Evolutionary conservation across 179 eudicot genomes (phyloP).

Genomic region (Sideroxylon spinosum): DNA sequence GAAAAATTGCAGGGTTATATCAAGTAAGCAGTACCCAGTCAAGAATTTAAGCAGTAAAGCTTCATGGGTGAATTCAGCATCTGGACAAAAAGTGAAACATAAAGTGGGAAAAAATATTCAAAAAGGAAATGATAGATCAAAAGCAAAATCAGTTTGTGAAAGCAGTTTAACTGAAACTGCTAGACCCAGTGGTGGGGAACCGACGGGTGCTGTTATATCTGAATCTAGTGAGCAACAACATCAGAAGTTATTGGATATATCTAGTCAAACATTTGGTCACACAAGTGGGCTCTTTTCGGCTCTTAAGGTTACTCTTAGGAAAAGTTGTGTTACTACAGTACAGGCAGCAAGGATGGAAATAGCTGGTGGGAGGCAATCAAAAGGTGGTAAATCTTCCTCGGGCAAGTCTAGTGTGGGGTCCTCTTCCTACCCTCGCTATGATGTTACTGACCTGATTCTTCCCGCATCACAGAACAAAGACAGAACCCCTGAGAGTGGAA

Average conservation of each 20-base stretch:
- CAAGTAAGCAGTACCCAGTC: conserved; percentile 31
- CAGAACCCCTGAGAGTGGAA: conserved; percentile 29
- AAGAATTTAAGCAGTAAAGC: conserved; percentile 31
- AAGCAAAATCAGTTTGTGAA: conserved; percentile 22
- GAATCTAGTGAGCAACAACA: conserved; percentile 27
- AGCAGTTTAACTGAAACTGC: conserved; percentile 21
- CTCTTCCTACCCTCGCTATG: conserved; percentile 28
- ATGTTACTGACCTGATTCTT: conserved; percentile 14
- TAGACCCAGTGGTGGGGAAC: conserved; percentile 16
- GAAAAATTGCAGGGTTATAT: conserved; percentile 13
- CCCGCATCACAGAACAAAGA: conserved; percentile 23
- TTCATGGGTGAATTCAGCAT: conserved; percentile 18
- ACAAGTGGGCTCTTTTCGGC: conserved; percentile 36
- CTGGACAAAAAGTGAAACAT: conserved; percentile 21
- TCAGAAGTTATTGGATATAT: conserved; percentile 27
- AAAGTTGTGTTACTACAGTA: conserved; percentile 44
- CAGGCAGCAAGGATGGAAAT: conserved; percentile 42
- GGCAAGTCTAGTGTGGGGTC: conserved; percentile 51
- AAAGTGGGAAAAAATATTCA: conserved; percentile 14
- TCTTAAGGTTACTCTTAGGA: conserved; percentile 41
- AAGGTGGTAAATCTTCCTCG: conserved; percentile 34
- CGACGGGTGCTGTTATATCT: conserved; percentile 34
- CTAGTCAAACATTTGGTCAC: conserved; percentile 24
- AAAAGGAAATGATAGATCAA: conserved; percentile 20
- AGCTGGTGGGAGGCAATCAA: conserved; percentile 29